phyloP scores from a whole-genome alignment of 495 filamentous ascomycete genomes.

The Xylaria grammica region DNA sequence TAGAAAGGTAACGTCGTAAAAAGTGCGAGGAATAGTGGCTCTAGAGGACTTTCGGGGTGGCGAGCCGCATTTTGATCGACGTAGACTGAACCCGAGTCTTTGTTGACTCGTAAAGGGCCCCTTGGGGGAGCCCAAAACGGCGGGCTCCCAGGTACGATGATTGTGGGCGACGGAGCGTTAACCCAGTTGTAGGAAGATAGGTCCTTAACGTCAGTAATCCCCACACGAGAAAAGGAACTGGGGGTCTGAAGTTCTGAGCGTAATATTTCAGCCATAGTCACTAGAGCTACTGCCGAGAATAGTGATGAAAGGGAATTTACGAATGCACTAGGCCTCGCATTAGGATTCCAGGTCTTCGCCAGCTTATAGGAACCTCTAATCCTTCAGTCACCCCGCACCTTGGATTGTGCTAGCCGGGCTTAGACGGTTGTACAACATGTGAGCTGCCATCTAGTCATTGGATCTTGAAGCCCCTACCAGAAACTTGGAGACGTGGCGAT shows the following conservation, averaged over 20 bases:
- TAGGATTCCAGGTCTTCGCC: too few species aligned
- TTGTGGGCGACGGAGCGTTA: slow-evolving; percentile 42
- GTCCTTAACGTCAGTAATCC: slow-evolving; percentile 48
- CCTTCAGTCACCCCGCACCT: too few species aligned
- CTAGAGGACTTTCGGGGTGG: slow-evolving; percentile 50
- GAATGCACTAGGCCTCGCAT: too few species aligned
- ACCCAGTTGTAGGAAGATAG: slow-evolving; percentile 60
- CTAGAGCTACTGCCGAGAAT: neutral
- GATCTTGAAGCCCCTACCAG: too few species aligned
- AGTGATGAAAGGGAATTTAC: too few species aligned
- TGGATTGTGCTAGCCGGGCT: too few species aligned
- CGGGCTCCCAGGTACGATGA: slow-evolving; percentile 48
- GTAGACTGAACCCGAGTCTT: slow-evolving; percentile 47
- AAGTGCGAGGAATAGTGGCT: slow-evolving; percentile 58
- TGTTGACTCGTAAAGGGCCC: slow-evolving; percentile 29
- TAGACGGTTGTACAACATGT: too few species aligned
- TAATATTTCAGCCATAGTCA: slow-evolving; percentile 27
- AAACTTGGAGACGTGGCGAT: too few species aligned
- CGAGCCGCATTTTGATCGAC: slow-evolving; percentile 52
- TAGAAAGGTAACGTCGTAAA: slow-evolving; percentile 49
- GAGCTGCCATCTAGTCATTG: too few species aligned
- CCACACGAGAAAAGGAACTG: slow-evolving; percentile 23
- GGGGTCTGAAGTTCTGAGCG: slow-evolving; percentile 31
- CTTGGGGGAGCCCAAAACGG: slow-evolving; percentile 44
- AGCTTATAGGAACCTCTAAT: too few species aligned